Evolutionary conservation across 2,329 filamentous ascomycete genomes (phyloP).

Genomic region (Acrocalymma vagum): DNA sequence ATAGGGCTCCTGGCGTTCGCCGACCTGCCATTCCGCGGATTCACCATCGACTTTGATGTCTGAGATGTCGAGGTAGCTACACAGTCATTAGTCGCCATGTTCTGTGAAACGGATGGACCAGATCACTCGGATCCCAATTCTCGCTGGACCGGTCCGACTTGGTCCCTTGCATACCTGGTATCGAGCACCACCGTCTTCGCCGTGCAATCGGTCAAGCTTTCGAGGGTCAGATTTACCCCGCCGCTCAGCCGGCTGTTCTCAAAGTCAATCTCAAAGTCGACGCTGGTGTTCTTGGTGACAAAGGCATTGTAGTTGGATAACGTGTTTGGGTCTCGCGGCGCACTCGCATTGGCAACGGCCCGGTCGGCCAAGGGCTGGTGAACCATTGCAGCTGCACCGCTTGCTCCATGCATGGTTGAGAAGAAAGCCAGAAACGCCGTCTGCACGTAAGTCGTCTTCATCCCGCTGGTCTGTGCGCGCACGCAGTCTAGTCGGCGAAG

Average conservation of each 20-base stretch:
- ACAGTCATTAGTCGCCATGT: no score
- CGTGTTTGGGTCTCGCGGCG: conserved; percentile 83
- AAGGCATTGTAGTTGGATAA: conserved; percentile 91
- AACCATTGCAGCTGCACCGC: conserved; percentile 41
- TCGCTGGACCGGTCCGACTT: background rate
- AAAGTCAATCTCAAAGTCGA: conserved; percentile 86
- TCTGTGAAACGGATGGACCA: no score
- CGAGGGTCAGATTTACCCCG: conserved; percentile 77
- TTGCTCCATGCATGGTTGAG: conserved; percentile 29
- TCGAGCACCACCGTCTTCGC: conserved; percentile 85
- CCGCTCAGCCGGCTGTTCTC: conserved; percentile 79
- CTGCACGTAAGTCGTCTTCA: no score
- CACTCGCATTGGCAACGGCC: conserved; percentile 47
- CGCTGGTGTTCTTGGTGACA: conserved; percentile 82
- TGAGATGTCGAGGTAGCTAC: conserved; percentile 75
- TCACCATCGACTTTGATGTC: conserved; percentile 74
- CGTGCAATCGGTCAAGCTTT: conserved; percentile 77
- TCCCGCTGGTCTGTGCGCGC: no score
- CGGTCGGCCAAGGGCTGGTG: conserved; percentile 48
- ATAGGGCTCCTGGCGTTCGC: conserved; percentile 75
- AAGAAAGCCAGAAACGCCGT: no score
- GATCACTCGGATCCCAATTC: background rate
- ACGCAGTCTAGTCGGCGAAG: no score
- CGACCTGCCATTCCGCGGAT: conserved; percentile 73
- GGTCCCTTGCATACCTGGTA: conserved; percentile 72